These are phyloP conservation scores for Neofusicoccum umdonicola DNA, from an alignment of 2,329 filamentous ascomycete species.

Conservation along the genomic window DNA sequence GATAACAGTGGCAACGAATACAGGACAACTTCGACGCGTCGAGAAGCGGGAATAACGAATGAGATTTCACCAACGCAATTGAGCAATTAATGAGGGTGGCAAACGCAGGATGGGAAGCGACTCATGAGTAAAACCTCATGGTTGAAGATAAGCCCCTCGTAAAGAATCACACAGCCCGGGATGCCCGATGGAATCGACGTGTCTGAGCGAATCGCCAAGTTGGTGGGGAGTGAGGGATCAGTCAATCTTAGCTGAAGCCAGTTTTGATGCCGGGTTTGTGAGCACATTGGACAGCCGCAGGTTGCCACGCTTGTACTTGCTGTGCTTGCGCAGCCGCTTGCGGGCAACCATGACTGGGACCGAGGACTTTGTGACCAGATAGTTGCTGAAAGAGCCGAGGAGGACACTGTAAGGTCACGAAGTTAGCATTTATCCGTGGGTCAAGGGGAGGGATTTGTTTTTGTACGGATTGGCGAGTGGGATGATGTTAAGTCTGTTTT, in stretches of 20 bases:
- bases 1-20: background rate
- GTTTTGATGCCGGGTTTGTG: slow-evolving; percentile 63
- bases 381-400: slow-evolving; percentile 94
- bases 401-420: slow-evolving; percentile 63
- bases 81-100: background rate
- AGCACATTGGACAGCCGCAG: slow-evolving; percentile 80
- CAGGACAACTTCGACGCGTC: background rate
- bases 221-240: slow-evolving; percentile 35
- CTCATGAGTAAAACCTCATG: background rate
- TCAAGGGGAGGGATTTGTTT: background rate
- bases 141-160: background rate
- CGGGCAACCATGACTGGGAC: slow-evolving; percentile 97
- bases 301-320: slow-evolving; percentile 70
- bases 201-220: background rate
- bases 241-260: slow-evolving; percentile 74
- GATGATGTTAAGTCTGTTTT: too few relatives aligned
- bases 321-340: slow-evolving; percentile 83
- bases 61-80: background rate
- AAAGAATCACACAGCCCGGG: background rate
- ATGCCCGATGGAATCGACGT: too few relatives aligned
- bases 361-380: slow-evolving; percentile 92
- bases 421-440: background rate
- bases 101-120: background rate
- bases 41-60: background rate
- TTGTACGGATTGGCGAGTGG: too few relatives aligned